These are phyloP conservation scores for Cystobasidium slooffiae DNA, from an alignment of 1,284 basidiomycete genomes.

Conservation along the genomic window DNA sequence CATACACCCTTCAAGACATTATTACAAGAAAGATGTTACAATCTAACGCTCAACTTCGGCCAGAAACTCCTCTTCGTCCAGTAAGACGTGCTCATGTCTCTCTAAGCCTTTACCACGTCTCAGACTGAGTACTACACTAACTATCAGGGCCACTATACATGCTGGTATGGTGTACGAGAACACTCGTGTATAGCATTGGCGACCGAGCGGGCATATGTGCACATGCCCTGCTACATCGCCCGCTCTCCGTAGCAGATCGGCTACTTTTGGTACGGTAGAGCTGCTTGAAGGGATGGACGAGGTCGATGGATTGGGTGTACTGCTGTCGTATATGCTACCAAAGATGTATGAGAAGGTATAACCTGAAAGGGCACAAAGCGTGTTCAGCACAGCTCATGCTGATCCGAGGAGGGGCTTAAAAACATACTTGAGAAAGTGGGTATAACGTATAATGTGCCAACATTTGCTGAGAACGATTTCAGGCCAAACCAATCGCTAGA, in stretches of 20 bases:
- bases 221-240: slow-evolving; percentile 2
- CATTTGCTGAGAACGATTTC: slow-evolving; percentile 30
- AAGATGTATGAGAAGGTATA: slow-evolving; percentile 41
- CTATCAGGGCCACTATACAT: slow-evolving; percentile 19
- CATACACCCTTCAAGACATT: neutral
- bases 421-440: slow-evolving; percentile 40
- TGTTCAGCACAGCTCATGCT: neutral
- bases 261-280: neutral
- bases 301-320: neutral
- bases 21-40: neutral
- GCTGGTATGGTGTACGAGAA: slow-evolving; percentile 40
- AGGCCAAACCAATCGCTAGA: slow-evolving; percentile 42
- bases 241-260: neutral
- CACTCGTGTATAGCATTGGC: slow-evolving; percentile 22
- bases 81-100: neutral
- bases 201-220: slow-evolving; percentile 30
- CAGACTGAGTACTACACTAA: slow-evolving; percentile 33
- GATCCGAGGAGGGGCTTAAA: neutral
- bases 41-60: slow-evolving; percentile 20
- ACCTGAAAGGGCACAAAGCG: neutral
- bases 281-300: neutral
- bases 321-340: slow-evolving; percentile 35
- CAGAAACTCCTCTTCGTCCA: slow-evolving; percentile 39
- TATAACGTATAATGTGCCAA: slow-evolving; percentile 38
- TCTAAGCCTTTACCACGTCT: slow-evolving; percentile 9